Evolutionary conservation across 805 yeast genomes (phyloP), one percentile per base, ranked within the genome.

Genomic region (Lachancea lanzarotensis): DNA sequence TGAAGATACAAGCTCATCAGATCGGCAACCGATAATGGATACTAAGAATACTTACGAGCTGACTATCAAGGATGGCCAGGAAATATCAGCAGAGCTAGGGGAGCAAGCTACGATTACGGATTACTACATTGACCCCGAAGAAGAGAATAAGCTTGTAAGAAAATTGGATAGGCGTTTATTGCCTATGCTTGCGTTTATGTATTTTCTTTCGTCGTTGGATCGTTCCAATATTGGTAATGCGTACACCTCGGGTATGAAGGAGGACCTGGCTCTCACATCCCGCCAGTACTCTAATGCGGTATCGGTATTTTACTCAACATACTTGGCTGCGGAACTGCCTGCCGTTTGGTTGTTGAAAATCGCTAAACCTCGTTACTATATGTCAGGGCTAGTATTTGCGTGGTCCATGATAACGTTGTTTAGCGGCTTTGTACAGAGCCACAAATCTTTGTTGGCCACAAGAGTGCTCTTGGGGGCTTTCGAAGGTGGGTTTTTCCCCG

Each of bases 201-300:
- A 67, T 49, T 63, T 68, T 37, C 50, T 67, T 17, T 62, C 70
- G 1, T 57, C 62, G 48, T 59, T 81, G 47, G 86, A 81, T 55
- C 75, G 72, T 47, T 62, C 78, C 29, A 81, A 81, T 58, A 60
- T 80, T 41, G 70, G 73, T 44, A 76, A 78, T 53, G 85, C 84
- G 1, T 80, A 78, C 51, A 76, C 76, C 27, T 69, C 78, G 18
- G 81, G 82, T 9, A 69, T 81, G 74, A 62, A 71, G 48, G 77
- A 72, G 52, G 76, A 67, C 29, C 63, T 78, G 36, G 65, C 67
- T 3, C 70, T 82, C 69, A 54, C 66, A 35, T 80, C 81, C 10
- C 75, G 76, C 52, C 51, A 54, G 31, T 49, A 52, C 48, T 58
- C 66, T 2, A 62, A 60, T 30, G 66, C 66, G 3, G 65, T 65